Conservation (phyloP, 371 early-diverging fungal species). For the Dinochytrium kinnereticum region DNA sequence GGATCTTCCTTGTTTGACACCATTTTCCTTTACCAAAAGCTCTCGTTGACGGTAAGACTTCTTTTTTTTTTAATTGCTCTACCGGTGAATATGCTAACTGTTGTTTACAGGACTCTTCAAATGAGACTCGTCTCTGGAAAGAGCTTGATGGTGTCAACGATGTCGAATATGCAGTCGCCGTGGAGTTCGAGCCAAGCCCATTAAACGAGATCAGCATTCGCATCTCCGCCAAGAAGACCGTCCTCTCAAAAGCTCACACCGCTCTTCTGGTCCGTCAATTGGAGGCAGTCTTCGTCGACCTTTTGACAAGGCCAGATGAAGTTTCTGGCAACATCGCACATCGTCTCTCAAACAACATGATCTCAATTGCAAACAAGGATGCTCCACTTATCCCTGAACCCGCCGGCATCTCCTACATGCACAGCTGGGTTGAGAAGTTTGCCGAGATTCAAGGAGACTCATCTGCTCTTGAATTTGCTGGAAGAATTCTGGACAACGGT, state of each 20-base stretch:
- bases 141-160: neutral
- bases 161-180: neutral
- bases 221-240: neutral
- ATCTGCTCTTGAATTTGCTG: conserved; percentile 15
- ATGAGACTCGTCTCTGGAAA: neutral
- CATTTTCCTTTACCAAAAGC: neutral
- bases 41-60: neutral
- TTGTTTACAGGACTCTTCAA: too few relatives aligned
- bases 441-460: neutral
- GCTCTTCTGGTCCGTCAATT: neutral
- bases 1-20: neutral
- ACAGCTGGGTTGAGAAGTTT: conserved; percentile 13
- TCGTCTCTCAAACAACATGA: neutral
- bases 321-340: neutral
- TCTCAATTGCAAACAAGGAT: neutral
- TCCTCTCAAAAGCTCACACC: neutral
- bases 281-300: neutral
- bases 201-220: neutral
- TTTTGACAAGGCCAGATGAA: neutral
- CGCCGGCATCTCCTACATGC: neutral
- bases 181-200: conserved; percentile 2
- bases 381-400: neutral
- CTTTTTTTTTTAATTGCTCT: neutral
- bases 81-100: too few relatives aligned
- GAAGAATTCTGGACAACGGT: neutral